Evolutionary conservation across 2,329 filamentous ascomycete species (phyloP).

Genomic region (Colletotrichum coccodes): DNA sequence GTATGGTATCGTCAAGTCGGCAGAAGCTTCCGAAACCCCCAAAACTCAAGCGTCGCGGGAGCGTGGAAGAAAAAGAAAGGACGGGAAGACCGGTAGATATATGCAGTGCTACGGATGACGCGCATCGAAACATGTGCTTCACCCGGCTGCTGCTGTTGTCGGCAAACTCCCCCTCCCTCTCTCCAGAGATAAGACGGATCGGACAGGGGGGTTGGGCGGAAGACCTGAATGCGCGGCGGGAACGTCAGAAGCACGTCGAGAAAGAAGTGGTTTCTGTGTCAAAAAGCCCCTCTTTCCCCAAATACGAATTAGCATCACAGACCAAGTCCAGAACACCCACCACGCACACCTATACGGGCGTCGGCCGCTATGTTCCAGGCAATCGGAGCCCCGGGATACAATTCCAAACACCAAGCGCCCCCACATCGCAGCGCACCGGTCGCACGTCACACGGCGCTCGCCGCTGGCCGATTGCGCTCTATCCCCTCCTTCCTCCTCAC

Average conservation of each 20-base stretch:
- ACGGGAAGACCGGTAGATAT: not conserved
- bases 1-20: not conserved
- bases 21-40: not conserved
- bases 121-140: constrained; percentile 6
- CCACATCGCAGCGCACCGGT: constrained; percentile 23
- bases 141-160: not conserved
- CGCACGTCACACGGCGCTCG: constrained; percentile 34
- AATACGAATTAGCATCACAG: not conserved
- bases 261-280: not conserved
- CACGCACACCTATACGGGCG: not conserved
- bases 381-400: constrained; percentile 5
- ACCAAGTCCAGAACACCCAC: not conserved
- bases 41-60: not conserved
- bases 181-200: constrained; percentile 1
- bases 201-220: not conserved
- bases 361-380: constrained; percentile 4
- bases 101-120: constrained; percentile 12
- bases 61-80: not conserved
- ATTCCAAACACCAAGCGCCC: not conserved
- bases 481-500: not conserved
- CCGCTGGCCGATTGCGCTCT: constrained; percentile 31
- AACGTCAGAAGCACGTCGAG: not conserved
- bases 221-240: not conserved
- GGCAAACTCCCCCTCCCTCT: not conserved
- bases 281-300: not conserved